phyloP scores from a whole-genome alignment of 2,329 filamentous ascomycete species.

The Cryphonectria carpinicola region DNA sequence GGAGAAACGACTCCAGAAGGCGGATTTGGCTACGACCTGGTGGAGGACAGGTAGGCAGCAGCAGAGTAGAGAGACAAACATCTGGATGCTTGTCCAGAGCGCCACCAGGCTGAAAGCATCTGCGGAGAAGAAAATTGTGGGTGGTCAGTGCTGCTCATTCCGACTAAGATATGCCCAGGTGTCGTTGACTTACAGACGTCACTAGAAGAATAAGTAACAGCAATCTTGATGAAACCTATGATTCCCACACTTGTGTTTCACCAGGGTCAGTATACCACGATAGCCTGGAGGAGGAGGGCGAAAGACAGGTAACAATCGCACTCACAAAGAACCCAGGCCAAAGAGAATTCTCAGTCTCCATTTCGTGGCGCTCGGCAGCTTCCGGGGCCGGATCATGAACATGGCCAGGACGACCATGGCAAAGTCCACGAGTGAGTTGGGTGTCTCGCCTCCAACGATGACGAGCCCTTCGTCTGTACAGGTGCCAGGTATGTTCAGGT shows the following conservation, averaged over 20 bases:
- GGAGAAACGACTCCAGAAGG: not conserved
- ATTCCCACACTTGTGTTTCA: not conserved
- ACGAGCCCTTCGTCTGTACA: not conserved
- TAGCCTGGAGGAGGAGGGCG: too few relatives aligned
- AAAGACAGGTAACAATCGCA: too few relatives aligned
- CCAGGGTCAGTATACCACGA: too few relatives aligned
- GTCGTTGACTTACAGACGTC: not conserved
- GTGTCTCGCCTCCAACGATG: not conserved
- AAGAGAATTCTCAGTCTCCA: constrained; percentile 1
- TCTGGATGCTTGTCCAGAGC: not conserved
- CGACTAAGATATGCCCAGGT: not conserved
- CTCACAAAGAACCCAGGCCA: not conserved
- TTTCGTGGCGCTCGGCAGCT: not conserved
- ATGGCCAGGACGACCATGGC: constrained; percentile 3
- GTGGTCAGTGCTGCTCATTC: not conserved
- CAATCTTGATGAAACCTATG: not conserved
- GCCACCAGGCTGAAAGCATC: not conserved
- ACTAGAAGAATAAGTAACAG: not conserved
- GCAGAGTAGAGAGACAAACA: not conserved
- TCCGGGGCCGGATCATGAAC: constrained; percentile 5
- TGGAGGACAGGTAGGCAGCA: not conserved
- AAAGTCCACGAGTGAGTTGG: constrained; percentile 4
- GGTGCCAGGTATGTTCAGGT: not conserved
- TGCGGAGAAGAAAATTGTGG: not conserved
- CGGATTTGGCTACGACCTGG: not conserved